Evolutionary conservation across 306 rosid species (phyloP), one percentile per base, ranked within the genome.

Genomic region (Quercus engelmannii): DNA sequence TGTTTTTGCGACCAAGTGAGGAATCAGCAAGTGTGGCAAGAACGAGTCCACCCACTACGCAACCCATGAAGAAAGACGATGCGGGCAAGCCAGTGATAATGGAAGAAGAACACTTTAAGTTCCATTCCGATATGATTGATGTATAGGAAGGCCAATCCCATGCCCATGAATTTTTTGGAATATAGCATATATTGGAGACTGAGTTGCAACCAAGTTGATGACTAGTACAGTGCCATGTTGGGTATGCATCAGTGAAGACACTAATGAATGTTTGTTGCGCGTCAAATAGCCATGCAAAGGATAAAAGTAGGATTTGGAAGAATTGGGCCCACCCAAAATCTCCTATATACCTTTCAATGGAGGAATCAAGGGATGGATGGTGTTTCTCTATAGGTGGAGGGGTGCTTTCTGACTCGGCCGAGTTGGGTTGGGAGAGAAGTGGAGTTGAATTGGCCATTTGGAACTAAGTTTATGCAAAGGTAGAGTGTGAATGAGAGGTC

Each of bases 211-310:
- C 35, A 43, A 15, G 41, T 2, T n/a, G 25, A 12, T 49, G 54
- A 49, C 1, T 49, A 13, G 83, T 73, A 68, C 89, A 88, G 83
- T 90, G 89, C 90, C 91, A 87, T 1, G 74, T n/a, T 3, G 91
- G 94, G 3, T 62, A 57, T n/a, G 89, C 82, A 19, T 90, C 90
- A 0, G 92, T 82, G 91, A 92, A 88, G 80, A 90, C 83, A 35
- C 74, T 64, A 6, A 90, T 76, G 86, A 92, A 92, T 4, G 87
- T 83, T 74, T 92, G 94, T 64, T 90, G 94, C 1, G 89, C 92
- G 31, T 92, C 91, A 28, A 90, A 92, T 31, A 81, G 9, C 89
- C 90, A 92, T 6, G 92, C 87, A 1, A 84, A 33, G 4, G 94
- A 84, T 20, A 87, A 86, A 1, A 90, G 77, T 28, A 74, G 1